Percentiles rank a stretch among this genome's conserved stretches.
phyloP scores from a whole-genome alignment of 2,329 filamentous ascomycete genomes.

The Alternaria rosae region DNA sequence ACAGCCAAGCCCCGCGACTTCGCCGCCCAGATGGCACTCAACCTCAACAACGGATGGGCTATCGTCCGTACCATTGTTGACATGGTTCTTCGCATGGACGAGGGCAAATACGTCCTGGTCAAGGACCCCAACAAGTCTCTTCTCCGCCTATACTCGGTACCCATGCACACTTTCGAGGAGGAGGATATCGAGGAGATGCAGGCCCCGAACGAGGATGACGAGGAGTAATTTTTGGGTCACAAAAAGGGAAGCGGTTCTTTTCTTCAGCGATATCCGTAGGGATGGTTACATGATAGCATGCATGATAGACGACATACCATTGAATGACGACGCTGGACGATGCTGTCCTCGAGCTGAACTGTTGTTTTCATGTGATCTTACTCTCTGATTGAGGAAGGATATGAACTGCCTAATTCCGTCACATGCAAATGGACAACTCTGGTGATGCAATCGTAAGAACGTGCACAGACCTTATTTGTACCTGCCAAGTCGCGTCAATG shows the following conservation, averaged over 20 bases:
- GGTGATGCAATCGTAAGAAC: background rate
- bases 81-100: conserved; percentile 81
- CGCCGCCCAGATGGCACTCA: conserved; percentile 96
- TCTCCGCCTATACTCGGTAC: conserved; percentile 90
- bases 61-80: conserved; percentile 98
- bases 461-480: background rate
- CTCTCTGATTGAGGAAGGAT: fast-evolving
- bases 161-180: conserved; percentile 87
- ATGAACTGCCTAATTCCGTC: background rate
- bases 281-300: conserved; percentile 25
- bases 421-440: background rate
- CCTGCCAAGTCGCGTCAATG: background rate
- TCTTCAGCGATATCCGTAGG: conserved; percentile 32
- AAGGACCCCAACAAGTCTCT: conserved; percentile 98
- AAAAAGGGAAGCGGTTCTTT: conserved; percentile 9
- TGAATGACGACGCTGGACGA: conserved; percentile 13
- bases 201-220: conserved; percentile 62
- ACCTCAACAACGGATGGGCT: conserved; percentile 96
- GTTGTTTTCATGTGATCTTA: background rate
- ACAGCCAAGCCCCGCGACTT: conserved; percentile 99
- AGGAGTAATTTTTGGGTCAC: conserved; percentile 53
- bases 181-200: conserved; percentile 79
- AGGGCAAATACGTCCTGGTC: conserved; percentile 80
- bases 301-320: conserved; percentile 30
- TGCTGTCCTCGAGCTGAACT: background rate